phyloP scores from a whole-genome alignment of 2,329 filamentous ascomycete species.

The Didymella exigua region DNA sequence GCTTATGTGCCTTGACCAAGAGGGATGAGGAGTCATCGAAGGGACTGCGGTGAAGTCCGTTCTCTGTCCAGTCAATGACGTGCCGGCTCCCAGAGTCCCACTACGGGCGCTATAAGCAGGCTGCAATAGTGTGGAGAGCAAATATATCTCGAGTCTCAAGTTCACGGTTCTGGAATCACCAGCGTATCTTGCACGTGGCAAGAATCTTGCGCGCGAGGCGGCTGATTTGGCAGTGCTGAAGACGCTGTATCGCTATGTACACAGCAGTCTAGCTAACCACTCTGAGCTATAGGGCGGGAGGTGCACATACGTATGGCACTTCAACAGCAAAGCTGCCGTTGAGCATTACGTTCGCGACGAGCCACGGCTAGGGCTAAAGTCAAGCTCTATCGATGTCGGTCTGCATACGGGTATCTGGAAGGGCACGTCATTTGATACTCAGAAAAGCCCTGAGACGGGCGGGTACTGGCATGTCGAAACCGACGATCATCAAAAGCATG shows the following conservation, averaged over 20 bases:
- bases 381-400: not conserved
- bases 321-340: conserved; percentile 48
- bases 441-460: not conserved
- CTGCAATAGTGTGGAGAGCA: not conserved
- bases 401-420: not conserved
- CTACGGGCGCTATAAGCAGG: conserved; percentile 3
- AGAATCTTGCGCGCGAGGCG: conserved; percentile 51
- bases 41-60: not conserved
- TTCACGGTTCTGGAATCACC: not conserved
- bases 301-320: conserved; percentile 46
- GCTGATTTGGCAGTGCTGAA: conserved; percentile 29
- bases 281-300: conserved; percentile 41
- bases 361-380: not conserved
- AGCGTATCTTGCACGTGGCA: conserved; percentile 24
- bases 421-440: not conserved
- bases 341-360: conserved; percentile 3
- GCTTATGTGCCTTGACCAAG: not conserved
- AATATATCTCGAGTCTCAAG: not conserved
- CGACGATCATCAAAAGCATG: not conserved
- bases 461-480: not conserved
- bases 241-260: conserved; percentile 51
- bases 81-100: not conserved
- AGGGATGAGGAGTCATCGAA: not conserved
- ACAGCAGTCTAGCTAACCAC: conserved; percentile 50
- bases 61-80: not conserved